A percentile compares a stretch with the other conserved stretches of the same genome.
phyloP scores from a whole-genome alignment of 352 stramenopile species.

The Phytopythium mirpurense region DNA sequence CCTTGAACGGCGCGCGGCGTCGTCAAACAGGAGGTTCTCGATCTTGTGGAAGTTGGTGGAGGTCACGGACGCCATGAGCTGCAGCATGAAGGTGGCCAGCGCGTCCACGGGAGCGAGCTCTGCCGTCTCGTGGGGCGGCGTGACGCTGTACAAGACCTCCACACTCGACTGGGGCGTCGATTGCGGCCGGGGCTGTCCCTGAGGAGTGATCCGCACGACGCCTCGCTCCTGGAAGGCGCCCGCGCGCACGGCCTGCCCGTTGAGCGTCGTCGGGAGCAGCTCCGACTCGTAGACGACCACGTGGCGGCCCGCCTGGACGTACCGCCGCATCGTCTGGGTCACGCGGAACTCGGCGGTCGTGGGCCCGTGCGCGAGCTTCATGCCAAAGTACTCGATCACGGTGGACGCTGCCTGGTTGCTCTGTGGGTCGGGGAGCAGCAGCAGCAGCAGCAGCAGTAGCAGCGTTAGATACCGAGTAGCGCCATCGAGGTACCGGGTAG shows the following conservation, averaged over 20 bases:
- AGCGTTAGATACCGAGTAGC: not conserved
- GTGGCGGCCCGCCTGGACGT: not conserved
- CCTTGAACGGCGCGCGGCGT: not conserved
- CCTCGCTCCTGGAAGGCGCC: conserved; percentile 1
- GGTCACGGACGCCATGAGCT: conserved; percentile 3
- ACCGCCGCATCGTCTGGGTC: conserved; percentile 5
- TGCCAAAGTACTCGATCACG: conserved; percentile 9
- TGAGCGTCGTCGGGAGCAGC: not conserved
- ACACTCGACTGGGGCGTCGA: not conserved
- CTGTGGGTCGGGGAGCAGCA: not conserved
- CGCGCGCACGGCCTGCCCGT: not conserved
- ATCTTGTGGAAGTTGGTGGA: conserved; percentile 7
- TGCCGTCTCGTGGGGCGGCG: not conserved
- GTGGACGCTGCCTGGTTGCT: not conserved
- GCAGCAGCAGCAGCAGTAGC: not conserved
- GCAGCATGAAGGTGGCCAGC: conserved; percentile 1
- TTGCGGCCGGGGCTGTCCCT: not conserved
- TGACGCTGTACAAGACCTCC: conserved; percentile 1
- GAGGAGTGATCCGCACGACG: not conserved
- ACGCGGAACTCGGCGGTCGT: conserved; percentile 8
- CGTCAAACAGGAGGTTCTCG: conserved; percentile 6
- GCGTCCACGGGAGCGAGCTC: not conserved
- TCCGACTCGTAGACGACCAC: conserved; percentile 5
- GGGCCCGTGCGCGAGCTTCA: conserved; percentile 2
- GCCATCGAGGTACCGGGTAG: too few species aligned